Evolutionary conservation across 371 early-diverging fungal species (phyloP).

Genomic region (Mortierella sp.): DNA sequence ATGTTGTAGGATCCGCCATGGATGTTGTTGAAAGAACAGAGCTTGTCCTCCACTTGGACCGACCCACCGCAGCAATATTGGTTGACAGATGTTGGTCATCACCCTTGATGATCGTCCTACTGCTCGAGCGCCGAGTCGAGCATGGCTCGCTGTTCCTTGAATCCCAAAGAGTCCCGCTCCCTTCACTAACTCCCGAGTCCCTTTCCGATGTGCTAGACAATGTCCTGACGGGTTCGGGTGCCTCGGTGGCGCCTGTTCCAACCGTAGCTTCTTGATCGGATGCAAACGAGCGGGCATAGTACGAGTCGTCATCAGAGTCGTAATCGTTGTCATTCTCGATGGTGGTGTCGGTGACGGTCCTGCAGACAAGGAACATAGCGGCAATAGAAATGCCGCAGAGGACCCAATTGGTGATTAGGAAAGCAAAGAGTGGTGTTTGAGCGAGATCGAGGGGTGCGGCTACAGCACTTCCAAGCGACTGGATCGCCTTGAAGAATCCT

Average conservation of each 20-base stretch:
- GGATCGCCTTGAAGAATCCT: constrained; percentile 65
- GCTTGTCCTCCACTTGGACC: constrained; percentile 36
- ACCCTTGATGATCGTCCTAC: constrained; percentile 2
- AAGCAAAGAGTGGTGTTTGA: constrained; percentile 38
- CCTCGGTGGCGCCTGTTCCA: constrained; percentile 3
- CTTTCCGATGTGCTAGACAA: constrained; percentile 8
- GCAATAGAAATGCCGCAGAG: constrained; percentile 54
- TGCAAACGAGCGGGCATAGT: background rate
- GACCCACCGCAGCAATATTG: background rate
- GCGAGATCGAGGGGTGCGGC: constrained; percentile 58
- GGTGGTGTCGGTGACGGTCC: constrained; percentile 56
- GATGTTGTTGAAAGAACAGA: constrained; percentile 23
- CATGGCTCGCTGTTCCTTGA: constrained; percentile 20
- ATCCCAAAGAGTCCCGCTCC: constrained; percentile 3
- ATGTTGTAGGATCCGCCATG: constrained; percentile 7
- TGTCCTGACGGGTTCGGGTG: background rate
- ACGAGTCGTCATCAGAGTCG: constrained; percentile 1
- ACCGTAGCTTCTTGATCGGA: background rate
- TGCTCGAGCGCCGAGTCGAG: constrained; percentile 15
- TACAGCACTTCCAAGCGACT: constrained; percentile 60
- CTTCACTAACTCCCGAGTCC: background rate
- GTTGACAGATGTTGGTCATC: constrained; percentile 23
- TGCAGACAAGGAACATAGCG: constrained; percentile 56
- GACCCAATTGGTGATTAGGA: constrained; percentile 62
- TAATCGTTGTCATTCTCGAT: constrained; percentile 12